These are phyloP conservation scores for Cordyceps fumosorosea DNA, from an alignment of 2,329 filamentous ascomycete species.

Conservation along the genomic window DNA sequence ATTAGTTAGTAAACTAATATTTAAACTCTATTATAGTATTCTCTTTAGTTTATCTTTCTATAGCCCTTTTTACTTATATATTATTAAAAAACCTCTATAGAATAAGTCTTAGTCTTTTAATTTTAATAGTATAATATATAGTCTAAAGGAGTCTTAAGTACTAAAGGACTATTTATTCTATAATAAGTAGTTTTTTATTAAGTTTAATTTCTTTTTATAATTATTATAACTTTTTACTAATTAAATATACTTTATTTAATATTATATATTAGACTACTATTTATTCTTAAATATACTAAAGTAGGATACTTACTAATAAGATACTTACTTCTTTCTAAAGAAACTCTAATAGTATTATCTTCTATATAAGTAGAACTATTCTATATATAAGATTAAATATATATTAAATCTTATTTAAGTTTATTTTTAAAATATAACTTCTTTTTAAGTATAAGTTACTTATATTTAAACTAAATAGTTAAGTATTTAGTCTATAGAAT, in stretches of 20 bases:
- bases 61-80: neutral
- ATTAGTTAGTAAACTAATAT: neutral
- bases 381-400: constrained; percentile 1
- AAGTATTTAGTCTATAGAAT: constrained; percentile 1
- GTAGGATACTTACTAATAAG: neutral
- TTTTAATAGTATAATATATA: neutral
- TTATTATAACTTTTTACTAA: neutral
- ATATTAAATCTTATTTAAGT: neutral
- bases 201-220: neutral
- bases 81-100: constrained; percentile 1
- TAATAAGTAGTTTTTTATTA: constrained; percentile 2
- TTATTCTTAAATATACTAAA: neutral
- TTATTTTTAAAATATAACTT: constrained; percentile 3
- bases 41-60: neutral
- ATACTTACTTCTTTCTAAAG: constrained; percentile 2
- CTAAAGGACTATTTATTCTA: neutral
- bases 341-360: neutral
- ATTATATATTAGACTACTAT: neutral
- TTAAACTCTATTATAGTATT: neutral
- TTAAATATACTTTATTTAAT: neutral
- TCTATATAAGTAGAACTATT: neutral
- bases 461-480: neutral
- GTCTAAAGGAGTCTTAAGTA: neutral
- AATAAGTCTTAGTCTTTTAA: constrained; percentile 1
- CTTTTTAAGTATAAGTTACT: neutral